A percentile compares a stretch with the other conserved stretches of the same genome.
Evolutionary conservation across 495 filamentous ascomycete genomes (phyloP).

Genomic region (Collariella sp.): DNA sequence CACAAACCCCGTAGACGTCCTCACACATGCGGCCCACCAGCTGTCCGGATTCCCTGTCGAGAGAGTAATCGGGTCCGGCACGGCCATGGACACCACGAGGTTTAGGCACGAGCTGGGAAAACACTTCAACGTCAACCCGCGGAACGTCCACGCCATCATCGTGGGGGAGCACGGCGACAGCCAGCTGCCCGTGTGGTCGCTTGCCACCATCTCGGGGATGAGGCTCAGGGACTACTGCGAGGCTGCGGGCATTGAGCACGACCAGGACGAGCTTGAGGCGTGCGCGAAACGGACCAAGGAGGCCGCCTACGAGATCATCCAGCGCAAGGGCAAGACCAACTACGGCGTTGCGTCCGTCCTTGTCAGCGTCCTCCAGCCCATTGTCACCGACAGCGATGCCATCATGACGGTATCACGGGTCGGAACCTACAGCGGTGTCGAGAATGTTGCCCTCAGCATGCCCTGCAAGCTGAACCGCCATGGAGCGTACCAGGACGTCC

Average conservation of each 20-base stretch:
- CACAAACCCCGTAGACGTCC: conserved; percentile 29
- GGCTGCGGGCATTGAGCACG: conserved; percentile 17
- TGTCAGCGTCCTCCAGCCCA: conserved; percentile 24
- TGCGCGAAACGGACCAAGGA: conserved; percentile 18
- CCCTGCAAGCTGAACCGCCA: conserved; percentile 26
- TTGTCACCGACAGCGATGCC: conserved; percentile 24
- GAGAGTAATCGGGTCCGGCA: conserved; percentile 28
- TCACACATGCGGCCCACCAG: conserved; percentile 23
- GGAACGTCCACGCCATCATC: conserved; percentile 27
- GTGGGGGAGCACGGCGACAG: conserved; percentile 29
- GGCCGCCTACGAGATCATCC: conserved; percentile 48
- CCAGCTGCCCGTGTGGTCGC: conserved; percentile 28
- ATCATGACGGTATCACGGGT: conserved; percentile 25
- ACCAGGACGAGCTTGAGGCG: conserved; percentile 18
- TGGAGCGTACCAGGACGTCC: conserved; percentile 24
- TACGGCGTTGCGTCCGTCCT: conserved; percentile 46
- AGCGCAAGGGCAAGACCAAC: conserved; percentile 52
- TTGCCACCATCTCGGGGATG: conserved; percentile 27
- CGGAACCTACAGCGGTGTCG: conserved; percentile 23
- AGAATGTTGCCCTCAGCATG: conserved; percentile 26
- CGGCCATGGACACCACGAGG: conserved; percentile 27
- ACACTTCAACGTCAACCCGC: conserved; percentile 25
- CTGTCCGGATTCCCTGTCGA: conserved; percentile 24
- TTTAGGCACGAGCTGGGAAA: conserved; percentile 28
- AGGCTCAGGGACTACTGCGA: conserved; percentile 21